Evolutionary conservation across 306 rosid genomes (phyloP), one percentile per base, ranked within the genome.

Genomic region (Cicer chorassanicum): DNA sequence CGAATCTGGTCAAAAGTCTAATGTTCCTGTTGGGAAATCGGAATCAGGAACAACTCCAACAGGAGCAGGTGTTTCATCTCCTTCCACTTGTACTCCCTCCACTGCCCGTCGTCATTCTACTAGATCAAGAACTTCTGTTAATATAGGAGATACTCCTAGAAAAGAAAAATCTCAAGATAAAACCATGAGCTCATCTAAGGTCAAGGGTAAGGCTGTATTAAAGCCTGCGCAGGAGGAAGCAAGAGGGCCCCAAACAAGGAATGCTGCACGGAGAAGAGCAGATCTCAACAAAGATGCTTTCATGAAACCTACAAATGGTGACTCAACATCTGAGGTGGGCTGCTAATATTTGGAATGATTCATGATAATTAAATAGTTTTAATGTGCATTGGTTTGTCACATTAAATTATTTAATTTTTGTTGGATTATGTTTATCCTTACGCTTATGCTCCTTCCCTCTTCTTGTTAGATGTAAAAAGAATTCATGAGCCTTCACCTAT

Each of bases 131-230:
- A 72, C 98, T 72, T 86, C 96, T 43, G 91, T 90, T 66, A 89
- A 84, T 85, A 89, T 92, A 62, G 97, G 91, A 48, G 98, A 92
- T 49, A 75, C 84, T 0, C 75, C 88, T 13, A 82, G 75, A 80
- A 92, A 85, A 83, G 96, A 94, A 60, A 60, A 77, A 43, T 56
- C 89, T 67, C 91, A 86, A 78, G 99, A 94, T 77, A 94, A 92
- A 83, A 86, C 87, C 83, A 68, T 81, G 10, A 90, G 90, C 80
- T 90, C 95, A 55, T 90, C 98, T 50, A 95, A 95, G 84, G 97
- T 92, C 16, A 95, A 95, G 84, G 98, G 99, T n/a, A 95, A 95
- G 85, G 99, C 99, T 74, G 90, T 95, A 71, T 80, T 95, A 76
- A 92, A 88, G 86, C 87, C 97, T 75, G 76, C 97, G 8, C 93